phyloP scores from a whole-genome alignment of 192 early-diverging fungal genomes.

The Coemansia biformis region DNA sequence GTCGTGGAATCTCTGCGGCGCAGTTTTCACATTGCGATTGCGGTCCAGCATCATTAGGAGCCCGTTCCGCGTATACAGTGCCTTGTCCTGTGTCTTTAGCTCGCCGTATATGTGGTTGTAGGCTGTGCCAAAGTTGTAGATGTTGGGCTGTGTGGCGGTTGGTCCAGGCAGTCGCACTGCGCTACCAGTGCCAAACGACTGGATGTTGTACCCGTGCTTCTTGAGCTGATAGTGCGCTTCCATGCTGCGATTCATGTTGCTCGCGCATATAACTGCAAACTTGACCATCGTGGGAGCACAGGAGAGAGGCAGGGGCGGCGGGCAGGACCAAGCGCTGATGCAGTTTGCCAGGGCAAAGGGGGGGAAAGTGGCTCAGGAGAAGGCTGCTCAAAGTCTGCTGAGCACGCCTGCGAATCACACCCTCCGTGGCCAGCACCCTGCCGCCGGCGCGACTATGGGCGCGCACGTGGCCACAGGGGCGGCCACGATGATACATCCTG shows the following conservation, averaged over 20 bases:
- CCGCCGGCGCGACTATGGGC: too few species aligned
- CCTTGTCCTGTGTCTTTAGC: constrained; percentile 61
- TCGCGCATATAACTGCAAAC: constrained; percentile 93
- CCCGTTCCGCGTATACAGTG: constrained; percentile 80
- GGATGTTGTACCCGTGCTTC: constrained; percentile 69
- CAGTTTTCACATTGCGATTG: constrained; percentile 85
- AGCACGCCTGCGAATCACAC: too few species aligned
- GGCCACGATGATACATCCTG: too few species aligned
- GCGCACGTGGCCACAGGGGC: too few species aligned
- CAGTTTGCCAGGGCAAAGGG: too few species aligned
- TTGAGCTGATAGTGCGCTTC: constrained; percentile 83
- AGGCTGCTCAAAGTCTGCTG: too few species aligned
- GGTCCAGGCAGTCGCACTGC: constrained; percentile 88
- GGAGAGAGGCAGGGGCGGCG: too few species aligned
- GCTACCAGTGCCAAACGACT: constrained; percentile 87
- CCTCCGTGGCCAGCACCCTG: too few species aligned
- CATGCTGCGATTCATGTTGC: constrained; percentile 97
- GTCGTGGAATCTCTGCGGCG: constrained; percentile 86
- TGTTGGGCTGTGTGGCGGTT: constrained; percentile 78
- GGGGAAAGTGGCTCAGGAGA: too few species aligned
- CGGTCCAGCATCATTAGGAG: constrained; percentile 87
- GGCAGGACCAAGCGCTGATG: too few species aligned
- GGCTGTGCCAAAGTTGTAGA: constrained; percentile 87
- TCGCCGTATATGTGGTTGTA: constrained; percentile 88
- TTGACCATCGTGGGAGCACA: constrained; percentile 56